These are phyloP conservation scores for Cladosporium sp. DNA, from an alignment of 2,329 filamentous ascomycete species.

Conservation along the genomic window DNA sequence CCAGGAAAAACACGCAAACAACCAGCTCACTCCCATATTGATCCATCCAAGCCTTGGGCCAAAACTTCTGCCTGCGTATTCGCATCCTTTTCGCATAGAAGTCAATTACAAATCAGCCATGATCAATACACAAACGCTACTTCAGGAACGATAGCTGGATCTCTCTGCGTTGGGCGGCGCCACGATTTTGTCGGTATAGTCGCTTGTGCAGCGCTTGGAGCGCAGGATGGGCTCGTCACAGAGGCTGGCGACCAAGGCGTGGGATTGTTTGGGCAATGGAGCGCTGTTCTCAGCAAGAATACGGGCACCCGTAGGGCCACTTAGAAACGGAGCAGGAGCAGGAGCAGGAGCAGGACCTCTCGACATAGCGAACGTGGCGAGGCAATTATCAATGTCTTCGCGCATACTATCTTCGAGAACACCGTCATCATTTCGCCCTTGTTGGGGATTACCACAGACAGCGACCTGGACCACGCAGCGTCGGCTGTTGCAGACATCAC, in stretches of 20 bases:
- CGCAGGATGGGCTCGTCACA: constrained; percentile 3
- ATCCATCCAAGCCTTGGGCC: too few relatives aligned
- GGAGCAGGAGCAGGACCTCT: constrained; percentile 11
- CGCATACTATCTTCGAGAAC: not conserved
- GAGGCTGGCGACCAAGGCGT: constrained; percentile 24
- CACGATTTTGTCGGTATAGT: too few relatives aligned
- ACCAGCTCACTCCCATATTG: not conserved
- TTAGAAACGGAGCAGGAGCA: not conserved
- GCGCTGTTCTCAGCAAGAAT: constrained; percentile 33
- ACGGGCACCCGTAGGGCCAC: constrained; percentile 14
- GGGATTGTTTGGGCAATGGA: constrained; percentile 32
- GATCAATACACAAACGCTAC: not conserved
- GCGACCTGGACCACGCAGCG: not conserved
- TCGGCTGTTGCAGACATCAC: constrained; percentile 14
- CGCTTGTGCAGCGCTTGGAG: not conserved
- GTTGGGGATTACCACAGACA: not conserved
- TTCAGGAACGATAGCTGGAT: constrained; percentile 3
- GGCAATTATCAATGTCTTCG: not conserved
- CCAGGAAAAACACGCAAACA: not conserved
- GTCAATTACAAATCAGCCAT: not conserved
- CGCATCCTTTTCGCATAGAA: not conserved
- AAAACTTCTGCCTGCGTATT: not conserved
- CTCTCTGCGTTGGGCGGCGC: too few relatives aligned
- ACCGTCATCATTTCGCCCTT: not conserved
- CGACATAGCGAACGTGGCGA: constrained; percentile 4